These are phyloP conservation scores for Auricularia cornea DNA, from an alignment of 768 basidiomycete species.

Conservation along the genomic window DNA sequence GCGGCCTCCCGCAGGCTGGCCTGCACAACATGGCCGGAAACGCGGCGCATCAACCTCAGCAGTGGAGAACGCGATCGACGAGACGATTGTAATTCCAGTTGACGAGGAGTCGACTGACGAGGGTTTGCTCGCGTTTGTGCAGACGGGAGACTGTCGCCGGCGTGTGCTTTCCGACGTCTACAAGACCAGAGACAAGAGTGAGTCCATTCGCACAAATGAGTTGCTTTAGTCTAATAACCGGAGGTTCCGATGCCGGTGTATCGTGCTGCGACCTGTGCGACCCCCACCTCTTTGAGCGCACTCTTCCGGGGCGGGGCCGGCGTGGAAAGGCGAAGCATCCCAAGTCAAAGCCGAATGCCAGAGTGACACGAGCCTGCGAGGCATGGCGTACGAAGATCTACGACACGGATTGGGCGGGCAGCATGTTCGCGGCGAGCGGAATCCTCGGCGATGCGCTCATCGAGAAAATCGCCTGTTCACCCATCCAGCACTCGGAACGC, in stretches of 20 bases:
- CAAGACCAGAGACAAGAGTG: not conserved
- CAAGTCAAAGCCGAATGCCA: not conserved
- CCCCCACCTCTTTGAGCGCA: not conserved
- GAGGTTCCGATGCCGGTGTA: not conserved
- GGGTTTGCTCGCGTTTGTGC: constrained; percentile 23
- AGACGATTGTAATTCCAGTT: not conserved
- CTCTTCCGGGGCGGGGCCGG: not conserved
- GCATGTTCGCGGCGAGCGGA: too few species aligned
- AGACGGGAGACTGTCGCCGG: constrained; percentile 20
- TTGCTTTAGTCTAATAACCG: not conserved
- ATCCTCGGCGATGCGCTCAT: too few species aligned
- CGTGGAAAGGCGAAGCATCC: not conserved
- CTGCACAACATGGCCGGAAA: too few species aligned
- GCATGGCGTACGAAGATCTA: too few species aligned
- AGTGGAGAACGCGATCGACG: too few species aligned
- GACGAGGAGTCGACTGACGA: constrained; percentile 15
- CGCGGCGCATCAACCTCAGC: too few species aligned
- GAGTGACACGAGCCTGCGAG: too few species aligned
- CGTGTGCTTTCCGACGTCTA: not conserved
- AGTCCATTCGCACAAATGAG: not conserved
- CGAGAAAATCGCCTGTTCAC: too few species aligned
- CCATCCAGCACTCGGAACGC: too few species aligned
- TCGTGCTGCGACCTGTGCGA: not conserved
- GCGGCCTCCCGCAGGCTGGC: too few species aligned
- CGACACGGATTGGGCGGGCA: too few species aligned